phyloP scores from a whole-genome alignment of 805 yeast species.

The Ogataea sp. region DNA sequence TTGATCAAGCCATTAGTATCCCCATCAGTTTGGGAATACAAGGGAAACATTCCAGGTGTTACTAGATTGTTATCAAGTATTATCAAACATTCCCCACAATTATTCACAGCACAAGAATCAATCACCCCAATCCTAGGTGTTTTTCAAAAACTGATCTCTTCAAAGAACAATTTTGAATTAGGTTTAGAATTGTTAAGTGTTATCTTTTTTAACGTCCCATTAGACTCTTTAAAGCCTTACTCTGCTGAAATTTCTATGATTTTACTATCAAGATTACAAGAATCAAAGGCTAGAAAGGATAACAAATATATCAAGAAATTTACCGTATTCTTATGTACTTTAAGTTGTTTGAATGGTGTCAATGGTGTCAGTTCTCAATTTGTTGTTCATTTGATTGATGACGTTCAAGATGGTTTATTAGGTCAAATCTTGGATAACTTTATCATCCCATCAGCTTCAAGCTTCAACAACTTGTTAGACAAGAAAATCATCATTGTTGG shows the following conservation, averaged over 20 bases:
- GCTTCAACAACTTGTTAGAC: slow-evolving; percentile 33
- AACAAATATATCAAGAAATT: slow-evolving; percentile 67
- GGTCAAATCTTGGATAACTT: slow-evolving; percentile 40
- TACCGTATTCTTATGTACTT: slow-evolving; percentile 46
- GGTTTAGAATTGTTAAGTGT: slow-evolving; percentile 82
- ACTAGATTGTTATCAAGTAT: slow-evolving; percentile 72
- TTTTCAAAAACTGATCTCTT: slow-evolving; percentile 88
- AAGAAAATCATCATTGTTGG: slow-evolving; percentile 43
- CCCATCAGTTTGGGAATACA: slow-evolving; percentile 89
- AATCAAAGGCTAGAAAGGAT: slow-evolving; percentile 73
- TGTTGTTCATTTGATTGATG: slow-evolving; percentile 57
- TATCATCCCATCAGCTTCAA: slow-evolving; percentile 40
- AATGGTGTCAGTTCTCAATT: slow-evolving; percentile 30
- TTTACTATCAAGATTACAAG: slow-evolving; percentile 72
- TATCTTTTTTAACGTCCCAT: slow-evolving; percentile 52
- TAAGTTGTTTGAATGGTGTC: slow-evolving; percentile 14
- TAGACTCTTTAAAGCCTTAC: slow-evolving; percentile 40
- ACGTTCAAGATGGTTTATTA: slow-evolving; percentile 57
- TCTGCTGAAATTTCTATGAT: slow-evolving; percentile 68
- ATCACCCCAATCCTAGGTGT: slow-evolving; percentile 87
- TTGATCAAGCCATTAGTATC: slow-evolving; percentile 76
- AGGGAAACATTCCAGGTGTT: slow-evolving; percentile 91
- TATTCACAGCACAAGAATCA: slow-evolving; percentile 29
- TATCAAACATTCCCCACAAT: slow-evolving; percentile 36
- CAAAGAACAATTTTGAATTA: slow-evolving; percentile 67